Conservation (phyloP, 2,329 filamentous ascomycete species). For the Metarhizium humberi region DNA sequence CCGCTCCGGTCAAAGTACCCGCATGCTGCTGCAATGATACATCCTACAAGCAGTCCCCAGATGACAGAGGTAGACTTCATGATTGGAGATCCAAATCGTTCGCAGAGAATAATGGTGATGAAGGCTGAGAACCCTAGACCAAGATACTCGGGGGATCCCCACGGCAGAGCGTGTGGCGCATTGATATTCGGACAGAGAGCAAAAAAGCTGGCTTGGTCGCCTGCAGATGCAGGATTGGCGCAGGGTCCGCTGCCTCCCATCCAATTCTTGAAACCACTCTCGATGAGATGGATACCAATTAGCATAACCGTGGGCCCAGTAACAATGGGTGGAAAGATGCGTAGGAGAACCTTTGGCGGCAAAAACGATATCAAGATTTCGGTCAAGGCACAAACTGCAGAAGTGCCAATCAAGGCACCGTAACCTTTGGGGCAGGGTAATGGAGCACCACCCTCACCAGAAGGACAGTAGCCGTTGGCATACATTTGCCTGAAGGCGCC, state of each 20-base stretch:
- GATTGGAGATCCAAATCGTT: constrained; percentile 72
- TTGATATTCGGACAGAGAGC: constrained; percentile 55
- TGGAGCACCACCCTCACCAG: constrained; percentile 49
- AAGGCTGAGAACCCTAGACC: constrained; percentile 75
- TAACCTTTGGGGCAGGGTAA: constrained; percentile 70
- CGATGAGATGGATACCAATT: constrained; percentile 65
- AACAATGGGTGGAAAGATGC: constrained; percentile 70
- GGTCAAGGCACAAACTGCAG: constrained; percentile 53
- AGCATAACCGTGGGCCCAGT: constrained; percentile 62
- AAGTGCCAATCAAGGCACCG: constrained; percentile 62
- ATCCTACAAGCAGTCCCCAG: constrained; percentile 63
- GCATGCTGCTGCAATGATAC: constrained; percentile 67
- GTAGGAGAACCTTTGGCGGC: constrained; percentile 57
- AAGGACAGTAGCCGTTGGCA: constrained; percentile 56
- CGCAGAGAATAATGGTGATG: constrained; percentile 67
- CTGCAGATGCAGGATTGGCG: constrained; percentile 34
- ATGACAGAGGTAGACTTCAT: constrained; percentile 77
- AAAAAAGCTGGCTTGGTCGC: constrained; percentile 34
- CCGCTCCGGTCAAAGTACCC: constrained; percentile 70
- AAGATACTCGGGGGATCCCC: constrained; percentile 72
- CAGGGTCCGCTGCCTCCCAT: constrained; percentile 62
- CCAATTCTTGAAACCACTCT: constrained; percentile 68
- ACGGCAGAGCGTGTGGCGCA: constrained; percentile 63
- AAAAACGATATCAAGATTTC: constrained; percentile 70
- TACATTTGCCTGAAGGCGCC: constrained; percentile 74